A percentile compares a stretch with the other conserved stretches of the same genome.
These are phyloP conservation scores for Pezicula radicicola DNA, from an alignment of 2,329 filamentous ascomycete genomes.

Conservation along the genomic window DNA sequence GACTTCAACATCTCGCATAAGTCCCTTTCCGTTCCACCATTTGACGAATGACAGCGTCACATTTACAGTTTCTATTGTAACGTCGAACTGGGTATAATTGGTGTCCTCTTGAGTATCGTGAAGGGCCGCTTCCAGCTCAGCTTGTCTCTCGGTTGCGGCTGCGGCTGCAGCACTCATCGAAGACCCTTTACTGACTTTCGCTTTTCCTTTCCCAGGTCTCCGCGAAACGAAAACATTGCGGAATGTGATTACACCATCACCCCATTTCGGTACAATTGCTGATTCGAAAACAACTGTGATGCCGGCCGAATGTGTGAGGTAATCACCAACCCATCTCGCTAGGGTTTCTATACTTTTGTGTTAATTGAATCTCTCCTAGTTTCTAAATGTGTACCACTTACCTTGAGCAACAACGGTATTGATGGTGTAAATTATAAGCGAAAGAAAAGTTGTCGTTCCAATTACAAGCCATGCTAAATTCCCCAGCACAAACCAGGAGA, in stretches of 20 bases:
- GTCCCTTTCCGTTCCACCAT: slow-evolving; percentile 96
- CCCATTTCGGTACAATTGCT: slow-evolving; percentile 95
- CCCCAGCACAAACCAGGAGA: slow-evolving; percentile 91
- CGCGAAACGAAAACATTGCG: slow-evolving; percentile 95
- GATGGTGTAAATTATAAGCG: slow-evolving; percentile 81
- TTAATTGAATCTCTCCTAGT: slow-evolving; percentile 13
- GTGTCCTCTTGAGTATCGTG: slow-evolving; percentile 70
- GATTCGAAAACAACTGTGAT: slow-evolving; percentile 95
- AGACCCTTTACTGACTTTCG: slow-evolving; percentile 89
- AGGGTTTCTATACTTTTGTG: slow-evolving; percentile 67
- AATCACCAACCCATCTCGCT: slow-evolving; percentile 90
- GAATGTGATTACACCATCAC: slow-evolving; percentile 91
- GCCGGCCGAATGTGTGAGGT: slow-evolving; percentile 89
- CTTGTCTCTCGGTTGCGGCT: slow-evolving; percentile 68
- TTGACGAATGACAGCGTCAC: slow-evolving; percentile 97
- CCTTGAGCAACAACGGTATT: slow-evolving; percentile 96
- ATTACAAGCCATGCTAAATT: slow-evolving; percentile 95
- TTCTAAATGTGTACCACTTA: slow-evolving; percentile 37
- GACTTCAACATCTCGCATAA: slow-evolving; percentile 88
- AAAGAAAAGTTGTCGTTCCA: slow-evolving; percentile 96
- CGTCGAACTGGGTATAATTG: slow-evolving; percentile 96
- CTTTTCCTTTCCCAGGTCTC: slow-evolving; percentile 76
- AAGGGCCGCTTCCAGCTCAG: slow-evolving; percentile 38
- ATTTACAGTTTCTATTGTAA: slow-evolving; percentile 92
- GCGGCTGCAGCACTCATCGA: slow-evolving; percentile 80